These are phyloP conservation scores for Alternaria hordeiaustralica DNA, from an alignment of 2,329 filamentous ascomycete species.

Conservation along the genomic window DNA sequence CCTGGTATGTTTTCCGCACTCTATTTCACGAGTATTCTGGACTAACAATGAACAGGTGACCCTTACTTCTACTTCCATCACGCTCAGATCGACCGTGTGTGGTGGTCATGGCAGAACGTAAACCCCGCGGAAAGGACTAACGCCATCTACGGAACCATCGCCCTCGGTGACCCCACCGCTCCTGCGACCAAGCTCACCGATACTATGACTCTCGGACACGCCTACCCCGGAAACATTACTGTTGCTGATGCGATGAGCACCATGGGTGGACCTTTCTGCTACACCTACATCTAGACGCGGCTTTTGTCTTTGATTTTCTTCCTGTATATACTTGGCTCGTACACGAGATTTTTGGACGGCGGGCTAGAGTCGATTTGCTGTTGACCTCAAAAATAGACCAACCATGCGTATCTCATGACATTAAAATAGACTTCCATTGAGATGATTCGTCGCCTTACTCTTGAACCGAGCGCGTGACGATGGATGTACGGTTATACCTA, in stretches of 20 bases:
- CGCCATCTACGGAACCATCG: conserved; percentile 52
- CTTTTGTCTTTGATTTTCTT: neutral
- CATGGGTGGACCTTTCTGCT: conserved; percentile 56
- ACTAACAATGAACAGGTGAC: conserved; percentile 41
- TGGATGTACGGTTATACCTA: neutral
- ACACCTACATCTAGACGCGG: conserved; percentile 47
- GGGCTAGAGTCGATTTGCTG: neutral
- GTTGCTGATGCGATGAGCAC: conserved; percentile 54
- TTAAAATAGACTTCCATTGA: neutral
- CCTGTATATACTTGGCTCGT: conserved; percentile 11
- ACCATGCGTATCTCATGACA: neutral
- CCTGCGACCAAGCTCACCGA: conserved; percentile 56
- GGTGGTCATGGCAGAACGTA: conserved; percentile 59
- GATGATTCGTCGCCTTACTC: neutral
- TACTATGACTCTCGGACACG: conserved; percentile 49
- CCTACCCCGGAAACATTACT: conserved; percentile 39
- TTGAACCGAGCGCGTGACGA: neutral
- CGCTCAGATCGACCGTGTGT: conserved; percentile 55
- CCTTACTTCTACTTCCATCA: conserved; percentile 55
- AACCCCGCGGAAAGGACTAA: conserved; percentile 47
- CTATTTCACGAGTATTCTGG: neutral
- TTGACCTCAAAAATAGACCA: neutral
- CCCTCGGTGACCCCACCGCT: conserved; percentile 52
- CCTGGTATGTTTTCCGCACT: conserved; percentile 30
- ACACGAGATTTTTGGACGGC: neutral